Evolutionary conservation across 2,329 filamentous ascomycete genomes (phyloP).

Genomic region (Aspergillus quadrilineatus): DNA sequence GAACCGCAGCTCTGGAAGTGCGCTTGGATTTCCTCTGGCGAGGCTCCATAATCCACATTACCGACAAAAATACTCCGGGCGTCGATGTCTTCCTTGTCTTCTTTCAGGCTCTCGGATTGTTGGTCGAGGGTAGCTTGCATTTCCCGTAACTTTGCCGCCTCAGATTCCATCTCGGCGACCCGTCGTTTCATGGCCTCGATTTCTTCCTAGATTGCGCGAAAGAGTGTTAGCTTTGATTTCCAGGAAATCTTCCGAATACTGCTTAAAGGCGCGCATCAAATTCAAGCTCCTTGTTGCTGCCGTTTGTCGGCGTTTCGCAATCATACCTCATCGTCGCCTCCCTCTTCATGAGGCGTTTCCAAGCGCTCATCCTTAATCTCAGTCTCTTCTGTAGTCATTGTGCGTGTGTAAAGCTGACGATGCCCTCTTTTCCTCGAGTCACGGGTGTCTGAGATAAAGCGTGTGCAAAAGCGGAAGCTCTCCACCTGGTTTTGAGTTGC

Average conservation of each 20-base stretch:
- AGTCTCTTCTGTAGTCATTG: conserved; percentile 38
- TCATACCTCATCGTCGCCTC: conserved; percentile 47
- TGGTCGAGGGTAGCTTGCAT: conserved; percentile 86
- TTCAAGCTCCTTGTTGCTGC: neutral
- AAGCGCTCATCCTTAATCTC: conserved; percentile 40
- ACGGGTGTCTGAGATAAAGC: conserved; percentile 15
- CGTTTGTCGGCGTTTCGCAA: neutral
- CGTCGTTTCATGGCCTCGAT: conserved; percentile 84
- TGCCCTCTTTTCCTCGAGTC: neutral
- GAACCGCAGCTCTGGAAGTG: conserved; percentile 97
- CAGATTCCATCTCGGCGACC: conserved; percentile 87
- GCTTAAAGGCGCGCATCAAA: neutral
- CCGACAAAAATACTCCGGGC: conserved; percentile 95
- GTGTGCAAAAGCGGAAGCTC: conserved; percentile 18
- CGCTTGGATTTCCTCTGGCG: conserved; percentile 95
- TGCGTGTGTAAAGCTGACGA: conserved; percentile 13
- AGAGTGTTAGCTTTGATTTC: conserved; percentile 8
- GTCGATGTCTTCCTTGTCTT: conserved; percentile 95
- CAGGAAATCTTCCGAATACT: neutral
- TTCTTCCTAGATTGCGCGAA: conserved; percentile 59
- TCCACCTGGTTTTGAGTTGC: conserved; percentile 17
- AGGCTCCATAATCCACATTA: conserved; percentile 96
- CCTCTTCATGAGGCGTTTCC: conserved; percentile 39
- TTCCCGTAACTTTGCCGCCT: conserved; percentile 80
- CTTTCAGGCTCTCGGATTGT: conserved; percentile 76